Conservation (phyloP, 2,329 filamentous ascomycete species). For the Botrytis aclada region DNA sequence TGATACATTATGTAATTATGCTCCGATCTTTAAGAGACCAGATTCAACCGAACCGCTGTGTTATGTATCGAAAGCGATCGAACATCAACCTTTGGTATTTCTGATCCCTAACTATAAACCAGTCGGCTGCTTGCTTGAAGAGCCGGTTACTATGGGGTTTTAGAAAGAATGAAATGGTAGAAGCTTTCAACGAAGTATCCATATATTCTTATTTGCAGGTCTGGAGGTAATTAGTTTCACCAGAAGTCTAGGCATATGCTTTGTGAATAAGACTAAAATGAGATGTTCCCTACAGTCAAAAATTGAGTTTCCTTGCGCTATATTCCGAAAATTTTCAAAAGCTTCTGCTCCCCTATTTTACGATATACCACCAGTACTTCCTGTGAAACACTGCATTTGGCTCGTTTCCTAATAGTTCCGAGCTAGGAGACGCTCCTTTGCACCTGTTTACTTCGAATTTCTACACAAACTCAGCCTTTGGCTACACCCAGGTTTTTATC, state of each 20-base stretch:
- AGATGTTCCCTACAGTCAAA: not conserved
- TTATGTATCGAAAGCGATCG: not conserved
- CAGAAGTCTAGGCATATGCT: not conserved
- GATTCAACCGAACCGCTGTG: not conserved
- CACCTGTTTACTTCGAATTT: conserved; percentile 9
- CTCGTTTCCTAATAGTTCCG: not conserved
- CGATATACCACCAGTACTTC: not conserved
- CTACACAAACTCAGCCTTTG: not conserved
- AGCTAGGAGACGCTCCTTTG: not conserved
- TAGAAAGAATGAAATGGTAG: not conserved
- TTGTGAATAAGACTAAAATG: not conserved
- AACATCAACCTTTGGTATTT: not conserved
- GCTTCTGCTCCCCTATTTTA: not conserved
- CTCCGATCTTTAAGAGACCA: not conserved
- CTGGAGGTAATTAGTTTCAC: not conserved
- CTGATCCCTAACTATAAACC: not conserved
- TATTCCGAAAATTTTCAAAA: not conserved
- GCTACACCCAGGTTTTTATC: not conserved
- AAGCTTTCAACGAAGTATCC: not conserved
- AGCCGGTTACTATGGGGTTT: too few species aligned
- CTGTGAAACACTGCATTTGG: not conserved
- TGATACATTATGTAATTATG: not conserved
- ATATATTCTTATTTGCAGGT: not conserved
- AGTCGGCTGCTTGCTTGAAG: too few species aligned
- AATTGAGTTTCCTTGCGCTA: not conserved